These are phyloP conservation scores for Skeletonema potamos DNA, from an alignment of 108 stramenopile genomes.

Conservation along the genomic window DNA sequence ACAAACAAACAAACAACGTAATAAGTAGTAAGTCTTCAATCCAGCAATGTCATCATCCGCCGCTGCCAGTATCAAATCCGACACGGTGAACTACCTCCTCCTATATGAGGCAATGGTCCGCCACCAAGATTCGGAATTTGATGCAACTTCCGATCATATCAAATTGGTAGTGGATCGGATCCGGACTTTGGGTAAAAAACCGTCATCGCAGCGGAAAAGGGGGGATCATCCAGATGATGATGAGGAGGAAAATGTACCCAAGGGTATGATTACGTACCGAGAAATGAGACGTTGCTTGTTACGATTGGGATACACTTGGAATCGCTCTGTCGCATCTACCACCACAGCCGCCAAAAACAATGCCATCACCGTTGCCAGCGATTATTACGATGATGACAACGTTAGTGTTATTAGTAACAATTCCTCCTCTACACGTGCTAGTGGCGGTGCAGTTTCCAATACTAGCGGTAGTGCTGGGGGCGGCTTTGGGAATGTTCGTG, in stretches of 20 bases:
- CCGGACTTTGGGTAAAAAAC: conserved; percentile 10
- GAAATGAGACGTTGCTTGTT: conserved; percentile 42
- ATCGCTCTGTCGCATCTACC: conserved; percentile 12
- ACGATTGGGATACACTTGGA: conserved; percentile 45
- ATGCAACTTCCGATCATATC: conserved; percentile 34
- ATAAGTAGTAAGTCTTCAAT: too few species aligned
- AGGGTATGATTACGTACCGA: conserved; percentile 38
- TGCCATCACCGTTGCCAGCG: neutral
- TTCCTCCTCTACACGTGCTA: conserved; percentile 22
- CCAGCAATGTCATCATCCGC: conserved; percentile 49
- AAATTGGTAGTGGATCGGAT: conserved; percentile 27
- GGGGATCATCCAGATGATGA: neutral
- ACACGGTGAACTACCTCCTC: conserved; percentile 39
- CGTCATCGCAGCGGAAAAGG: neutral
- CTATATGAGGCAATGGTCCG: conserved; percentile 44
- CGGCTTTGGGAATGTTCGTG: conserved; percentile 1
- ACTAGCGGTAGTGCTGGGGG: neutral
- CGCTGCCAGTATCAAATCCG: conserved; percentile 16
- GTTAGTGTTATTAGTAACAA: conserved; percentile 24
- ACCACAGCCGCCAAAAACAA: neutral
- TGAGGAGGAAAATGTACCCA: conserved; percentile 2
- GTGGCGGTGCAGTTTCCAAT: conserved; percentile 3
- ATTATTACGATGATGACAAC: conserved; percentile 35
- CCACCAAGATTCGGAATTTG: conserved; percentile 41
- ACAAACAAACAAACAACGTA: too few species aligned